phyloP scores from a whole-genome alignment of 345 rosid species.

The Euphorbia tirucalli region DNA sequence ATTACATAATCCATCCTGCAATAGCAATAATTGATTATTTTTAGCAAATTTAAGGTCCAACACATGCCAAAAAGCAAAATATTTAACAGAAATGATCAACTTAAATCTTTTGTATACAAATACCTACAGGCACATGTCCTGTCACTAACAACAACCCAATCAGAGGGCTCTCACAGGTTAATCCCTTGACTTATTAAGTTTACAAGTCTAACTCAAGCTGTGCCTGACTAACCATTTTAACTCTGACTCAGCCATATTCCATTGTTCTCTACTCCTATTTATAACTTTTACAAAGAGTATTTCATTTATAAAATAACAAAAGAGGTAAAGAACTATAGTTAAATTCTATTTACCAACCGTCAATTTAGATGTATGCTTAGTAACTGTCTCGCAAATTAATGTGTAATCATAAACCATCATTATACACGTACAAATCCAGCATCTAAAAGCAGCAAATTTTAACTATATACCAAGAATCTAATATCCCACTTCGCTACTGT shows the following conservation, averaged over 20 bases:
- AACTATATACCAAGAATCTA: background rate
- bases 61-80: background rate
- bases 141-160: background rate
- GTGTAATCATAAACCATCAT: background rate
- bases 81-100: background rate
- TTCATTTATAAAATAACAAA: background rate
- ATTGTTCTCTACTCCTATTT: background rate
- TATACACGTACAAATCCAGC: background rate
- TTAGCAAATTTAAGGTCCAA: background rate
- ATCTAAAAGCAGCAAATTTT: background rate
- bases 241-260: background rate
- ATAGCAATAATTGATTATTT: background rate
- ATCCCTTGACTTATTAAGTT: background rate
- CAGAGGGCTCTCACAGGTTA: background rate
- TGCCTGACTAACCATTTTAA: background rate
- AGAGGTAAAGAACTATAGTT: background rate
- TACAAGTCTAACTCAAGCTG: background rate
- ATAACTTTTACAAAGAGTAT: background rate
- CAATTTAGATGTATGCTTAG: background rate
- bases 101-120: background rate
- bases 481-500: background rate
- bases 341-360: background rate
- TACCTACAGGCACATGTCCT: background rate
- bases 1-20: background rate
- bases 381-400: background rate